A percentile compares a stretch with the other conserved stretches of the same genome.
Conservation (phyloP, 192 early-diverging fungal genomes). For the Coemansia sp. region DNA sequence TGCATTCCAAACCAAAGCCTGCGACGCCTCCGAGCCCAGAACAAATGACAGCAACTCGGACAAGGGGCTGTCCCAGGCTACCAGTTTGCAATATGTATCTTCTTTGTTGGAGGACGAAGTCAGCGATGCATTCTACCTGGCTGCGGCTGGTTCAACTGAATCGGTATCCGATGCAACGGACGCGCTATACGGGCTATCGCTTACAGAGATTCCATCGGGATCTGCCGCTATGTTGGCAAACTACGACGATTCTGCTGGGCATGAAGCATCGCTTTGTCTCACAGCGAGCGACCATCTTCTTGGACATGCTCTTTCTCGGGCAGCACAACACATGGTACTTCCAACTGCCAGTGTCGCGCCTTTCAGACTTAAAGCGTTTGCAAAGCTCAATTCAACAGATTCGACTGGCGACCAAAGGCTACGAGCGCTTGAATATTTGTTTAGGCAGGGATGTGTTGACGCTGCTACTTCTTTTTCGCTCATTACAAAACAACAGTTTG, state of each 20-base stretch:
- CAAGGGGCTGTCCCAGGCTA: background rate
- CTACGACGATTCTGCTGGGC: background rate
- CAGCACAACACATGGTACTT: background rate
- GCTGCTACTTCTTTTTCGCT: background rate
- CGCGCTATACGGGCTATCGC: conserved; percentile 9
- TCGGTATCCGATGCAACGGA: conserved; percentile 1
- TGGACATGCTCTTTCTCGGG: background rate
- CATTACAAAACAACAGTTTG: background rate
- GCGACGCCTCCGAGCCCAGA: background rate
- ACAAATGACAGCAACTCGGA: background rate
- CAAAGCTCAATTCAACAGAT: background rate
- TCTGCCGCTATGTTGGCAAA: background rate
- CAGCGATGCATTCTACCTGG: conserved; percentile 2
- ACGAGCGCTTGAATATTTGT: background rate
- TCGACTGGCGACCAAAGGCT: background rate
- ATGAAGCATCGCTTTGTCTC: background rate
- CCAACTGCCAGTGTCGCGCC: background rate
- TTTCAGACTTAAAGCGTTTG: background rate
- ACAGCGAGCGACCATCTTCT: background rate
- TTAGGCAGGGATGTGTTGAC: background rate
- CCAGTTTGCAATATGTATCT: background rate
- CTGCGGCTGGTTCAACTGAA: background rate
- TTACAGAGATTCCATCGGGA: background rate
- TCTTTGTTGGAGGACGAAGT: conserved; percentile 8
- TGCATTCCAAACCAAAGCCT: conserved; percentile 11